phyloP scores from a whole-genome alignment of 2,329 filamentous ascomycete genomes.

The Colletotrichum coccodes region DNA sequence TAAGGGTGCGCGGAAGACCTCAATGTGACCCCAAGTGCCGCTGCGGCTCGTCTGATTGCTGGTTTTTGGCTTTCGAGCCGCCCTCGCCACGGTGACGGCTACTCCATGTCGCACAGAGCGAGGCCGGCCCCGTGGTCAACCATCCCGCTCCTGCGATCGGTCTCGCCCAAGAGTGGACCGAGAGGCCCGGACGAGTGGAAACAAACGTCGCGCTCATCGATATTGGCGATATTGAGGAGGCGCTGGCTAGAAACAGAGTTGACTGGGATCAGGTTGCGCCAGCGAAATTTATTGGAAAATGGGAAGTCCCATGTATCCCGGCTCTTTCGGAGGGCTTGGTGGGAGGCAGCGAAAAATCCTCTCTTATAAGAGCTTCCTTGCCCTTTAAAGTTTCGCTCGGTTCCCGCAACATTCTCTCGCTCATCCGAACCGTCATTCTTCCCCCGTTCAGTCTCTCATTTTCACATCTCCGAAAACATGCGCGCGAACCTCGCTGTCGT shows the following conservation, averaged over 20 bases:
- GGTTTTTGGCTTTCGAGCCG: background rate
- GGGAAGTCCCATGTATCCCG: constrained; percentile 15
- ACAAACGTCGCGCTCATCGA: background rate
- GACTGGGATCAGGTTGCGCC: background rate
- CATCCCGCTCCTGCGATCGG: background rate
- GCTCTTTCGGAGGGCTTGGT: background rate
- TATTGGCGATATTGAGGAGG: constrained; percentile 13
- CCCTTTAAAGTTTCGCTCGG: background rate
- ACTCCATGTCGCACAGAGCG: constrained; percentile 19
- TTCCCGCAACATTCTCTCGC: background rate
- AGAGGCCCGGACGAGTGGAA: constrained; percentile 3
- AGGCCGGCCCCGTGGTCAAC: background rate
- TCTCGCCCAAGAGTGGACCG: constrained; percentile 17
- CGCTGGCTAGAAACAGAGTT: background rate
- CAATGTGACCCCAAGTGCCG: background rate
- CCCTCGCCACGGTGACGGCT: background rate
- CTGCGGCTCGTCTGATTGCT: constrained; percentile 11
- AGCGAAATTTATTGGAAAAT: background rate
- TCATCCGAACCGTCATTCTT: background rate
- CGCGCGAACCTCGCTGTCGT: constrained; percentile 17
- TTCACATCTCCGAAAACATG: constrained; percentile 10
- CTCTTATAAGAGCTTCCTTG: background rate
- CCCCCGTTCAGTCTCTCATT: background rate
- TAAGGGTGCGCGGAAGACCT: background rate
- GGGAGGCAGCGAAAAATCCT: background rate